These are phyloP conservation scores for Penicillium brasilianum DNA, from an alignment of 2,329 filamentous ascomycete genomes.

Conservation along the genomic window DNA sequence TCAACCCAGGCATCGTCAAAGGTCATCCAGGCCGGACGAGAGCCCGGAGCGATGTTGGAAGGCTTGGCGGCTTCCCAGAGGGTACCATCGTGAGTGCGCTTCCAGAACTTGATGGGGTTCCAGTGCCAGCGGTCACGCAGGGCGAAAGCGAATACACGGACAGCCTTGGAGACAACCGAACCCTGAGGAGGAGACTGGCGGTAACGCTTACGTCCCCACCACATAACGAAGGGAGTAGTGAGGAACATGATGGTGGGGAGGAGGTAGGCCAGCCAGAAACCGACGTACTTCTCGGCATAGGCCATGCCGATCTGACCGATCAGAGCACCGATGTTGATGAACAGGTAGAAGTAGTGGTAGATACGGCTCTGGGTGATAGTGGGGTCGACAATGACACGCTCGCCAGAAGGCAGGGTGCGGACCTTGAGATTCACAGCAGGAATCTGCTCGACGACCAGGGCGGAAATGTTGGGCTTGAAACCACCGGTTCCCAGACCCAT, in stretches of 20 bases:
- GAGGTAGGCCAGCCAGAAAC: conserved; percentile 66
- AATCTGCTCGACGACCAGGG: conserved; percentile 73
- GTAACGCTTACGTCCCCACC: conserved; percentile 67
- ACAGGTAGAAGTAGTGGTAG: conserved; percentile 72
- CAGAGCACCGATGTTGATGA: conserved; percentile 71
- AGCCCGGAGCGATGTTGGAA: conserved; percentile 13
- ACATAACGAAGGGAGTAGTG: conserved; percentile 65
- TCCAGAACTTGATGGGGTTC: conserved; percentile 57
- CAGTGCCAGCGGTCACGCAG: conserved; percentile 67
- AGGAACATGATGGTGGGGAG: conserved; percentile 70
- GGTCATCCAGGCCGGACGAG: conserved; percentile 25
- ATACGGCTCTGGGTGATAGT: conserved; percentile 71
- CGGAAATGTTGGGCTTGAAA: conserved; percentile 80
- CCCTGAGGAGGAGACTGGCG: conserved; percentile 69
- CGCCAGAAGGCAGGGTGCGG: conserved; percentile 59
- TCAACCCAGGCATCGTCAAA: conserved; percentile 85
- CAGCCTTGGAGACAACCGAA: conserved; percentile 71
- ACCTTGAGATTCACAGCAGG: conserved; percentile 63
- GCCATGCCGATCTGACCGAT: conserved; percentile 68
- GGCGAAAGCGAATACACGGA: conserved; percentile 64
- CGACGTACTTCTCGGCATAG: conserved; percentile 76
- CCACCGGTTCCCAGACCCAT: conserved; percentile 76
- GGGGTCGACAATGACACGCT: conserved; percentile 73
- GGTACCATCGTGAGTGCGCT: conserved; percentile 25
- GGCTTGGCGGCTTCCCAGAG: conserved; percentile 22